Base-by-base conservation (phyloP, 1,284 basidiomycete genomes). In the Marasmius tenuissimus region DNA sequence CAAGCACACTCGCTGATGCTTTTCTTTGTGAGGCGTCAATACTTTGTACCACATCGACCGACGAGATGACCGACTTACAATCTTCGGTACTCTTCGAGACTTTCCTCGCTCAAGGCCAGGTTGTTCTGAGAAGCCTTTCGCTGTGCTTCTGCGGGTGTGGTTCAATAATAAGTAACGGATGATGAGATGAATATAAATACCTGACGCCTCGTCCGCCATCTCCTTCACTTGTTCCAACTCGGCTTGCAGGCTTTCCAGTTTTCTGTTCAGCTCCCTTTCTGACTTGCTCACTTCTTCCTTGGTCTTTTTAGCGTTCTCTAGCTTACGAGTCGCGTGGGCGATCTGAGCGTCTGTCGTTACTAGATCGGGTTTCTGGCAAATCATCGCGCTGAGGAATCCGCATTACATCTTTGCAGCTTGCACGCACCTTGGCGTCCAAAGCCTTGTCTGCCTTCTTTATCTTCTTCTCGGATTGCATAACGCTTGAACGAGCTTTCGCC, bases 281-380 rank as follows among this genome's bases (percentile, higher is more conserved):
- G 94, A 94, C 63, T 86, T 87, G 56, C 80, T 73, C 0, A 96
- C 85, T 59, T 89, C 86, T 42, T 88, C 87, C 22, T 78, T 81
- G 10, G 87, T 83, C 59, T 84, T 83, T 56, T 80, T 75, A 0
- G 92, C 89, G 68, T 92, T 92, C 57, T 86, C 83, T 47, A 87
- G 77, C 72, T 96, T 97, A 51, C 92, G 86, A 51, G 85, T 81
- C 0, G 92, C 88, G 72, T 98, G 96, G 4, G 87, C 85, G 59
- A 97, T 95, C 71, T 96, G 93, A 10, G 94, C 91, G 61, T 97
- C 91, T 37, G 92, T 79, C 0, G 90, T 83, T 18, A 93, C 87
- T 0, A 97, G 79, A 54, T 92, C 91, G 1, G 95, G 94, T 75
- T 85, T 86, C 93, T 95, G 53, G 39, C 35, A 27, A 37, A 50